Evolutionary conservation across 768 basidiomycete genomes (phyloP), one percentile per base, ranked within the genome.

Genomic region (Saitozyma sp.): DNA sequence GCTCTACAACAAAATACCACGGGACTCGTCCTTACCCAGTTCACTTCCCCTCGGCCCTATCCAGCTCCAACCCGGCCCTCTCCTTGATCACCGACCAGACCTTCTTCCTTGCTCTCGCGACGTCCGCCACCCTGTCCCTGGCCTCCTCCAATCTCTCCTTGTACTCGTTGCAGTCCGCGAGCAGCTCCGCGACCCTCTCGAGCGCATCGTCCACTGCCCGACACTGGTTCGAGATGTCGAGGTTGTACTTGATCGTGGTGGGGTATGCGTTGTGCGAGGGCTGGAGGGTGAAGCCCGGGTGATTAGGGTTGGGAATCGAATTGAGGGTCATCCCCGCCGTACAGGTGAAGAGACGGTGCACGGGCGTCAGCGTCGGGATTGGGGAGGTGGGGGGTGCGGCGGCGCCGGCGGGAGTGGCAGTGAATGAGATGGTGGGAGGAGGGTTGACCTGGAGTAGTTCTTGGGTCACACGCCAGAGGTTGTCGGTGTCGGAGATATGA

Each of bases 91-190:
- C 73, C 9, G 67, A 58, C 79, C 79, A 80, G 0, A 80, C 77
- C 54, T 69, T 69, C 63, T 79, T 75, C 56, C 78, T 69, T 1
- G 69, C 74, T 38, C 79, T 62, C 7, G 76, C 76, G 2, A 80
- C 71, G 58, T 79, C 76, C 39, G 79, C 78, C 0, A 80, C 65
- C 41, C 79, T 53, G 57, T 75, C 71, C 49, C 78, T 61, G 20
- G 77, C 76, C 62, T 80, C 79, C 58, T 78, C 77, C 46, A 80
- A 61, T 14, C 79, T 61, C 43, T 73, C 70, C 58, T 78, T 78
- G 64, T 79, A 80, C 62, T 80, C 79, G 13, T 71, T 67, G 56
- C 77, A 79, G 59, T 80, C 79, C 20, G 76, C 69, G 48, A 78
- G 59, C 45, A 80, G 65, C 61, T 79, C 78, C 38, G 69, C 64